Conservation (phyloP, 768 basidiomycete species). For the Auricularia cornea region DNA sequence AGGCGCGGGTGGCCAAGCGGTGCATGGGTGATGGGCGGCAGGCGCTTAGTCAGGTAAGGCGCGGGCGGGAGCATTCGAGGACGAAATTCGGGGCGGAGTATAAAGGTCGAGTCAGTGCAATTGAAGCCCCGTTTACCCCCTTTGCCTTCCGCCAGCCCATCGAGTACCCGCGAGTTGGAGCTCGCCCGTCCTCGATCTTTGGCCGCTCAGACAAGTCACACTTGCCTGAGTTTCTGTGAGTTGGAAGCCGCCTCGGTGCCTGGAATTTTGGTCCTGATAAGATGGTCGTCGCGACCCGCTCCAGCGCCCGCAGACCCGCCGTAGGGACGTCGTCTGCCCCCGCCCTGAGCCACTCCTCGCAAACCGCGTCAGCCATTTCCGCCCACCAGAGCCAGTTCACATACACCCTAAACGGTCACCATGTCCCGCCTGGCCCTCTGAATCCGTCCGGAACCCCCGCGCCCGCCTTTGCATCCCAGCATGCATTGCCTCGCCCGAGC, state of each 20-base stretch:
- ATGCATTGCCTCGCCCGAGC: neutral
- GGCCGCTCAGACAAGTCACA: neutral
- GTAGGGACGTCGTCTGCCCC: neutral
- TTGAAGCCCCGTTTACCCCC: neutral
- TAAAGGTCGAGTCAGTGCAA: neutral
- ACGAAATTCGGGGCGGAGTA: neutral
- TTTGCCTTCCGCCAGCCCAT: neutral
- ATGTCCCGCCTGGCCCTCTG: neutral
- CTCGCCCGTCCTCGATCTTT: neutral
- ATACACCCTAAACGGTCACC: neutral
- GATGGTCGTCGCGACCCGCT: neutral
- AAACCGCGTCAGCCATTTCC: neutral
- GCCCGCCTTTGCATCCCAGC: neutral
- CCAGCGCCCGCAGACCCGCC: neutral
- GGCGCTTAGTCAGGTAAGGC: slow-evolving; percentile 1
- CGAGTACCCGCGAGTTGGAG: neutral
- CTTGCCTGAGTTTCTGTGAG: neutral
- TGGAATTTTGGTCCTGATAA: neutral
- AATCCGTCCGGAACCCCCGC: neutral
- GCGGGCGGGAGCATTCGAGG: neutral
- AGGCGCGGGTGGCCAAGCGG: neutral
- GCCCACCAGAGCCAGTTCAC: neutral
- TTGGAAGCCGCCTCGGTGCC: neutral
- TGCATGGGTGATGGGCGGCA: neutral
- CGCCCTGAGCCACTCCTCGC: neutral